Base-by-base conservation (phyloP, 2,329 filamentous ascomycete genomes). In the Triangularia verruculosa region DNA sequence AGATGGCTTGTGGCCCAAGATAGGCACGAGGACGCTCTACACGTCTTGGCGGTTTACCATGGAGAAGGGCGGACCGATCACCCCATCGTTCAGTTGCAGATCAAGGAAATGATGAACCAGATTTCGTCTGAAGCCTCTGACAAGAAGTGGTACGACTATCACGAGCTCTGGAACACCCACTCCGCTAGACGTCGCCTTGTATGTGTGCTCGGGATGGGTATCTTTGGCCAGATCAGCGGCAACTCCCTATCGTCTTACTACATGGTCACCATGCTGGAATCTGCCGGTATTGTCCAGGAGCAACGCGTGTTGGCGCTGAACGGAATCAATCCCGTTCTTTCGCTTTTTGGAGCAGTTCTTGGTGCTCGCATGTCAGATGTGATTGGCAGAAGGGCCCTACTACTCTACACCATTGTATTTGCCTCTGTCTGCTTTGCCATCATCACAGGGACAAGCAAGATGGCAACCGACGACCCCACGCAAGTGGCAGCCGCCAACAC, bases 281-380 rank as follows among this genome's bases (percentile, higher is more conserved):
- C 82, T 7, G 80, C 82, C 13, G 83, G 86, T 60, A 82, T 88
- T 67, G 80, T 75, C 0, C 66, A 77, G 0, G 74, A 81, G 64
- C 76, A 80, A 66, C 80, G 74, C 12, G 75, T 79, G 0, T 76
- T 88, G 12, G 79, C 80, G 0, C 74, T 83, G 57, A 84, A 84
- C 70, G 81, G 75, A 32, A 78, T 83, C 66, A 83, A 86, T 71
- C 82, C 84, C 24, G 79, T 84, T 24, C 74, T 85, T 32, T 83
- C 81, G 70, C 78, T 82, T 63, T 67, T 81, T 1, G 80, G 77
- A 1, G 81, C 83, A 17, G 75, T 86, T 17, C 68, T 82, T 0
- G 86, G 86, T 54, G 83, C 85, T 3, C 76, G 79, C 13, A 76
- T 87, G 57, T 83, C 84, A 1, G 85, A 87, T 43, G 78, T 79